Base-by-base conservation (phyloP, 192 early-diverging fungal species). In the Podila minutissima region DNA sequence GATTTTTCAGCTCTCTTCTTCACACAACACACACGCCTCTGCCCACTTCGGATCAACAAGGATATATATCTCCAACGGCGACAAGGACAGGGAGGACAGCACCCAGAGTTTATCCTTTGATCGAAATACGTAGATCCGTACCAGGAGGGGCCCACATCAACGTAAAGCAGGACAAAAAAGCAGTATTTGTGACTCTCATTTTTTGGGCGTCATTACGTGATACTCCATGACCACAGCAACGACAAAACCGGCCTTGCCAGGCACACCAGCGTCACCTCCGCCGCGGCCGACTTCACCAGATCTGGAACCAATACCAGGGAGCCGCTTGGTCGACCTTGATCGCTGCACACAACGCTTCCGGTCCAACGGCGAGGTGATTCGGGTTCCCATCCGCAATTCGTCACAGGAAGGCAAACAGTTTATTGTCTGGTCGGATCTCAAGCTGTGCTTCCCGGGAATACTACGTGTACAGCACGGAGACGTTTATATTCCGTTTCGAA, bases 381-480 rank as follows among this genome's bases (percentile, higher is more conserved):
- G 53, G 24, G 24, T 55, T 11, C 20, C 24, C 17, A 55, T 26
- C n/a, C 53, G 53, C n/a, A 26, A 55, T 55, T 24, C 53, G 0
- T 26, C 53, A 11, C n/a, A 55, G n/a, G 53, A 24, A 7, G 53
- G n/a, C 53, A 24, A 55, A 46, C 41, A 46, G 13, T 55, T 55
- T 26, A 55, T 55, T 55, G 53, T 71, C 38, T 77, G 74, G 74
- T 66, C 63, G 20, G 74, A 77, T 62, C 69, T 77, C 32, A 66
- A 62, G 28, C 46, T 66, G 17, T 77, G 74, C 28, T 77, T 77
- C 35, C 74, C 74, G 5, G 50, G 74, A 4, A 63, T 66, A 1
- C 32, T 63, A 5, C 62, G 74, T 20, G 51, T 77, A 6, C 74
- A 77, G 12, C 59, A 71, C 32, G 41, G 58, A 38, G 69, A 77